phyloP scores from a whole-genome alignment of 805 yeast species.

The Schwanniomyces sp. region DNA sequence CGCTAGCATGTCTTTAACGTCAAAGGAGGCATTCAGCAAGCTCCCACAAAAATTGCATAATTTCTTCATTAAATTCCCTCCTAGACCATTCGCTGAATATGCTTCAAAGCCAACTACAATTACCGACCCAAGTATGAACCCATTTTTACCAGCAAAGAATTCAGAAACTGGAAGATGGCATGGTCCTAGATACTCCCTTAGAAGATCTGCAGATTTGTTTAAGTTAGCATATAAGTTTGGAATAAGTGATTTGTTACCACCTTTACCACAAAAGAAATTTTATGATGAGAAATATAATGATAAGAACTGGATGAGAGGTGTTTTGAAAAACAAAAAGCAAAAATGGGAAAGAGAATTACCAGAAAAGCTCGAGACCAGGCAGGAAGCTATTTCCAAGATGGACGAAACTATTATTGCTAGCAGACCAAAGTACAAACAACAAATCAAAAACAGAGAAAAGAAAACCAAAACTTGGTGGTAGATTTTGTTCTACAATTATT shows the following conservation, averaged over 20 bases:
- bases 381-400: slow-evolving; percentile 61
- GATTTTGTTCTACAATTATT: slow-evolving; percentile 1
- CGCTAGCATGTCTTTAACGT: slow-evolving; percentile 23
- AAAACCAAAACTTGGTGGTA: slow-evolving; percentile 39
- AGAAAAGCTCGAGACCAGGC: slow-evolving; percentile 58
- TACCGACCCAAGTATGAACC: slow-evolving; percentile 72
- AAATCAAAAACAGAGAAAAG: slow-evolving; percentile 34
- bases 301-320: slow-evolving; percentile 75
- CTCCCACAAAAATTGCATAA: slow-evolving; percentile 69
- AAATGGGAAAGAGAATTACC: slow-evolving; percentile 72
- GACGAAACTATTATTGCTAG: slow-evolving; percentile 67
- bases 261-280: slow-evolving; percentile 64
- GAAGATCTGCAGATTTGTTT: slow-evolving; percentile 81
- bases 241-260: slow-evolving; percentile 74
- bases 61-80: slow-evolving; percentile 83
- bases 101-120: slow-evolving; percentile 63
- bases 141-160: slow-evolving; percentile 82
- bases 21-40: slow-evolving; percentile 50
- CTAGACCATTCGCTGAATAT: slow-evolving; percentile 72
- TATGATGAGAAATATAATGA: slow-evolving; percentile 72
- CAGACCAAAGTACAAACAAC: slow-evolving; percentile 49
- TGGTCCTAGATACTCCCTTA: slow-evolving; percentile 72
- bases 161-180: slow-evolving; percentile 79
- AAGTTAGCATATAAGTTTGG: slow-evolving; percentile 83
- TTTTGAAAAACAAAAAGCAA: slow-evolving; percentile 73